Conservation (phyloP, 805 yeast species). For the Yamadazyma akitaensis region DNA sequence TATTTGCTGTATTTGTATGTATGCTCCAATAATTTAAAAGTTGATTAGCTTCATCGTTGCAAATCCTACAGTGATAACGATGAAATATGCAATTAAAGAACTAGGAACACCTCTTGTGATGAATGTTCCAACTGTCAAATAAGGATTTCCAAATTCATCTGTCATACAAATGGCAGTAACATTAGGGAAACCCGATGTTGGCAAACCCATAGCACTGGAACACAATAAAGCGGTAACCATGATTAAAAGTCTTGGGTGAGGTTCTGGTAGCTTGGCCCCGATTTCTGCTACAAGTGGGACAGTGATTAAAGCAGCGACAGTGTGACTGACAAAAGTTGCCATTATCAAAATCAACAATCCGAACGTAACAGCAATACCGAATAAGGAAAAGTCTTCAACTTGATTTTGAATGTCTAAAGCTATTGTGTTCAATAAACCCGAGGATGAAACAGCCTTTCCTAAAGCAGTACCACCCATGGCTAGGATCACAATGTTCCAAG, state of each 20-base stretch:
- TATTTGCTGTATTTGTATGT: background rate
- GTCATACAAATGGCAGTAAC: constrained; percentile 95
- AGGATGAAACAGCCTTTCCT: constrained; percentile 91
- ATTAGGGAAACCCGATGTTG: constrained; percentile 97
- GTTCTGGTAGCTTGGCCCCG: constrained; percentile 69
- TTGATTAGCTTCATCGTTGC: constrained; percentile 52
- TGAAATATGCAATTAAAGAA: constrained; percentile 67
- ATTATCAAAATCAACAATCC: constrained; percentile 77
- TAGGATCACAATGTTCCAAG: constrained; percentile 92
- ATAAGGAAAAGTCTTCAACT: constrained; percentile 67
- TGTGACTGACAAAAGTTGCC: constrained; percentile 95
- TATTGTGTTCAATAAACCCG: constrained; percentile 78
- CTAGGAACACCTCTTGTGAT: constrained; percentile 90
- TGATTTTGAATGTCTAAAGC: constrained; percentile 64
- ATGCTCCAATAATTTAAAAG: constrained; percentile 15
- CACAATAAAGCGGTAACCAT: constrained; percentile 66
- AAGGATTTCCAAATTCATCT: constrained; percentile 88
- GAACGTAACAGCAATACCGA: constrained; percentile 71
- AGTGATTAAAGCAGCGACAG: constrained; percentile 93
- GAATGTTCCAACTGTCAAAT: constrained; percentile 80
- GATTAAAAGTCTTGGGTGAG: constrained; percentile 82
- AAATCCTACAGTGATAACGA: constrained; percentile 78
- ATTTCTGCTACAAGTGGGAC: constrained; percentile 88
- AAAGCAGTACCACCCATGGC: constrained; percentile 98
- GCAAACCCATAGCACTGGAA: constrained; percentile 96